Base-by-base conservation (phyloP, 1,284 basidiomycete genomes). In the Papiliotrema fonsecae region DNA sequence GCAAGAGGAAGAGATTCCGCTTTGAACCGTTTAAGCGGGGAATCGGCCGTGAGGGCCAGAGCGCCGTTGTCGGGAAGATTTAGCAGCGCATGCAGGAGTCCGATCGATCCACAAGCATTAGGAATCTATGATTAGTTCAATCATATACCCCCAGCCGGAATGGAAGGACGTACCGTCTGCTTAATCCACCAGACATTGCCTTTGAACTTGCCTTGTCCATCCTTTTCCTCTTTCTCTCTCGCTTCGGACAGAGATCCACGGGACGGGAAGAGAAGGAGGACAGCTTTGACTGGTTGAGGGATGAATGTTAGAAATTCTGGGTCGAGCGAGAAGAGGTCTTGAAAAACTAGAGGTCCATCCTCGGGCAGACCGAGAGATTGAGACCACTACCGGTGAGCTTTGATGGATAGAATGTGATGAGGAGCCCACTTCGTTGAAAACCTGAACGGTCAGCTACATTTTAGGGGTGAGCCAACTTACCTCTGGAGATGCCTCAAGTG, bases 31-130 rank as follows among this genome's bases (percentile, higher is more conserved):
- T 55, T 38, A 6, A 68, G 54, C 42, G 57, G 55, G 11, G 61
- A 61, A 44, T 69, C 49, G 10, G 60, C 49, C 27, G 50, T 46
- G 14, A 67, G 55, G 11, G 61, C 45, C 31, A 56, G 52, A 16
- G 58, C 53, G 3, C 62, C 62, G 9, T 45, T 35, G 26, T 49
- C 49, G 13, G 63, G 72, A 3, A 75, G 57, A 50, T 73, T 73
- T 11, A 73, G 56, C 25, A 75, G 57, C 4, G 87, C 82, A 65
- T 94, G 90, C 13, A 94, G 76, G 7, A 94, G 76, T 0, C 84
- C 90, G 61, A 93, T 91, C 0, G 89, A 91, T 2, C 90, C 90
- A 61, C 90, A 93, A 0, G 90, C 89, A 64, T 92, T 92, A 1
- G 78, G 72, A 52, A 92, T 90, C 87, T 89, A 37, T 6, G 10